Evolutionary conservation across 164 flowering plant species (phyloP).

Genomic region (Saururus chinensis): DNA sequence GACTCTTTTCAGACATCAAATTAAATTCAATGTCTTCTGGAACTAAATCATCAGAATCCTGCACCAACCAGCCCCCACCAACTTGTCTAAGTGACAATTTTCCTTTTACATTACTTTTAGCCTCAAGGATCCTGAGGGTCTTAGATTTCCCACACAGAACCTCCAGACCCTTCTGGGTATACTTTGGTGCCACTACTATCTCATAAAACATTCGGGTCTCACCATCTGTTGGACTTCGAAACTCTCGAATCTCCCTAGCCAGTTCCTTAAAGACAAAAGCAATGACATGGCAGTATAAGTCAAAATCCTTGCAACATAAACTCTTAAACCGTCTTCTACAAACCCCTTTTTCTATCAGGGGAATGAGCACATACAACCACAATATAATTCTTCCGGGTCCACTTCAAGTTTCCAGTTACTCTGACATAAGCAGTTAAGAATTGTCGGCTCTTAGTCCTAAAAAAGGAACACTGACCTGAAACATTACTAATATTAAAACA

Average conservation of each 20-base stretch:
- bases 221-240: constrained; percentile 95
- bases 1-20: constrained; percentile 45
- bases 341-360: not conserved
- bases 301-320: not conserved
- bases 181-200: constrained; percentile 95
- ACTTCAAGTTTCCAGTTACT: not conserved
- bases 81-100: constrained; percentile 92
- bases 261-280: constrained; percentile 32
- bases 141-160: constrained; percentile 89
- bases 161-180: constrained; percentile 78
- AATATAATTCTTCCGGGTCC: not conserved
- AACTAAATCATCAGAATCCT: constrained; percentile 81
- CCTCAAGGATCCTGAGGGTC: constrained; percentile 85
- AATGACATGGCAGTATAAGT: not conserved
- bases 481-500: not conserved
- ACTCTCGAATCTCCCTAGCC: constrained; percentile 89
- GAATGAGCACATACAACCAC: not conserved
- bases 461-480: not conserved
- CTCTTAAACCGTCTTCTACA: not conserved
- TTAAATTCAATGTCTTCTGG: constrained; percentile 67
- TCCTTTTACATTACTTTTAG: constrained; percentile 61
- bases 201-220: constrained; percentile 98
- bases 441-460: too few species aligned
- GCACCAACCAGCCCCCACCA: constrained; percentile 97
- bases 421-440: not conserved